These are phyloP conservation scores for Lentinula boryana DNA, from an alignment of 768 basidiomycete genomes.

Conservation along the genomic window DNA sequence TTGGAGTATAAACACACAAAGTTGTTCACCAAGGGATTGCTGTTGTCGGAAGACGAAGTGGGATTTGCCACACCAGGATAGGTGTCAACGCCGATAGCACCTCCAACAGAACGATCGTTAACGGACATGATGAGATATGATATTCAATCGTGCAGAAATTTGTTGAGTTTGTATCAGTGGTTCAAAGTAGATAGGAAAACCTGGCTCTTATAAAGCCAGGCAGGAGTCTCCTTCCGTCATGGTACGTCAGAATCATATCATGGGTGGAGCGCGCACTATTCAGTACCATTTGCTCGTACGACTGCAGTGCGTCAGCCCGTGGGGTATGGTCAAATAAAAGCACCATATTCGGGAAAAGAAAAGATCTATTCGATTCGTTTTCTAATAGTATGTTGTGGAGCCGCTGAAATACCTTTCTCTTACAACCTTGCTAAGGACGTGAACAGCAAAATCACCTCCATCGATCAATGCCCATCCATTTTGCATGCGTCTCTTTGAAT, in stretches of 20 bases:
- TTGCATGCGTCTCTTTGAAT: constrained; percentile 50
- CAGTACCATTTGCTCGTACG: neutral
- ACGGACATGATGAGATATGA: constrained; percentile 26
- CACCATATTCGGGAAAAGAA: neutral
- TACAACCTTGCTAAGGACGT: constrained; percentile 63
- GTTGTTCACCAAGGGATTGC: constrained; percentile 31
- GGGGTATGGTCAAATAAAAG: neutral
- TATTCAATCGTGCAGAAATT: neutral
- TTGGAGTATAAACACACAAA: constrained; percentile 28
- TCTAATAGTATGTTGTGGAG: neutral
- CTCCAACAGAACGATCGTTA: constrained; percentile 21
- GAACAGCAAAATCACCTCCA: constrained; percentile 74
- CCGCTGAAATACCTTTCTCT: constrained; percentile 63
- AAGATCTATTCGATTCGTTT: neutral
- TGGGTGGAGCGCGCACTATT: neutral
- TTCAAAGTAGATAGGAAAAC: neutral
- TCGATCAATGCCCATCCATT: constrained; percentile 86
- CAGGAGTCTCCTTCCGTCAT: neutral
- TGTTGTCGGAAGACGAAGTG: constrained; percentile 27
- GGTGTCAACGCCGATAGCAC: constrained; percentile 26
- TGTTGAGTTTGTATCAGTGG: neutral
- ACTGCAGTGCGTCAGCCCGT: neutral
- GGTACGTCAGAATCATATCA: constrained; percentile 4
- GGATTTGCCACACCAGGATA: constrained; percentile 42
- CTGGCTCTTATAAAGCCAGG: neutral